Evolutionary conservation across 257 asterid genomes (phyloP), one percentile per base, ranked within the genome.

Genomic region (Salvia splendens): DNA sequence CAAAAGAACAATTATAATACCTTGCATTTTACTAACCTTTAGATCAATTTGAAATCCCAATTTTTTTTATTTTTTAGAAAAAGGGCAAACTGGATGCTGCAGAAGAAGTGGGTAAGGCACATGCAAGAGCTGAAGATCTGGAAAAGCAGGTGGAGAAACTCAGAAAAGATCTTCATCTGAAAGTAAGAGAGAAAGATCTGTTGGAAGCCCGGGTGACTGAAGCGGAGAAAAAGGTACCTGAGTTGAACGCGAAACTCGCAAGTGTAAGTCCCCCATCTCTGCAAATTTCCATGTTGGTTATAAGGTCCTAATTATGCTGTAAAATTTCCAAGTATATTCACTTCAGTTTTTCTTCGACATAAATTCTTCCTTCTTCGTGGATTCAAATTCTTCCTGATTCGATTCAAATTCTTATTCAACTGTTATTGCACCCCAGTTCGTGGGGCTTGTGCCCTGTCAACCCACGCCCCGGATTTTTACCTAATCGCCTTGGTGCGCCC

Each of bases 61-160:
- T n/a, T 2, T 28, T 55, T 72, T 75, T 32, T 64, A 12, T 71
- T 57, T 75, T 65, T 35, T 50, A 84, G 95, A 80, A 77, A 75
- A 89, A 86, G 61, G 89, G 87, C 63, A 84, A 80, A 30, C 12
- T 65, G 68, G 88, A 78, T 72, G 83, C 87, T 15, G 77, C 85
- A 48, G 95, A 90, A 73, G 82, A 83, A 71, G 81, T 84, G 65
- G 84, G 78, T 30, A 86, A 84, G 85, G 95, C 92, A 65, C 91
- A 82, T 50, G 94, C 86, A 77, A 85, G 78, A 61, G 92, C 87
- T 71, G 82, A 20, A 49, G 95, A 85, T 51, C 75, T 92, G 82
- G 96, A 87, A 72, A 81, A 83, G 70, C 86, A 77, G 73, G 83
- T 85, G 71, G 92, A 86, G 73, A 80, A 76, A 70, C 89, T 89